Conservation (phyloP, 1,284 basidiomycete species). For the Tylopilus sp. region DNA sequence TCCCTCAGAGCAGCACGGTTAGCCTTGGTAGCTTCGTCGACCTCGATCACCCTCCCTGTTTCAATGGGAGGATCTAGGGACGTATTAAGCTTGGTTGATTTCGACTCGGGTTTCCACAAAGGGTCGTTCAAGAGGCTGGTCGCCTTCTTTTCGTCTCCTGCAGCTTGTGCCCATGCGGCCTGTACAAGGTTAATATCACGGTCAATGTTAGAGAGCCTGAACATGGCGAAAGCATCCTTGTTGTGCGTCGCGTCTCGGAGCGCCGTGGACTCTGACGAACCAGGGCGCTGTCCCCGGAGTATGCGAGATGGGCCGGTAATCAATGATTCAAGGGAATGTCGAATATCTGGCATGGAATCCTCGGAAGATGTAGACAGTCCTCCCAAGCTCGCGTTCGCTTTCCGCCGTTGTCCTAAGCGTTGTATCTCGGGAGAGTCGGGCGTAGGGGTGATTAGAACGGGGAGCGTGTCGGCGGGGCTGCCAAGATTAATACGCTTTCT, state of each 20-base stretch:
- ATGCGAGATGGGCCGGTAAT: slow-evolving; percentile 46
- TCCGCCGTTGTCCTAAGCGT: slow-evolving; percentile 48
- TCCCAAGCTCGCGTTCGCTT: slow-evolving; percentile 37
- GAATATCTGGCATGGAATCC: slow-evolving; percentile 53
- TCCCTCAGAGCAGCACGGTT: slow-evolving; percentile 59
- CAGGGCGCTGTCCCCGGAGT: slow-evolving; percentile 44
- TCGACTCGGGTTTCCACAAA: slow-evolving; percentile 45
- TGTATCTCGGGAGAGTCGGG: slow-evolving; percentile 58
- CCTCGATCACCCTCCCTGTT: slow-evolving; percentile 60
- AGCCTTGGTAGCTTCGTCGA: slow-evolving; percentile 65
- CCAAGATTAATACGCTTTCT: slow-evolving; percentile 63
- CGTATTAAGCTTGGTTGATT: slow-evolving; percentile 15
- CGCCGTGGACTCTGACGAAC: slow-evolving; percentile 28
- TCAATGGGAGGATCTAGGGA: slow-evolving; percentile 37
- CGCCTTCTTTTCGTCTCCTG: slow-evolving; percentile 57
- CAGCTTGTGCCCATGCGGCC: slow-evolving; percentile 61
- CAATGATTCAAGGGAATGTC: slow-evolving; percentile 39
- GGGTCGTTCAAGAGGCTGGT: slow-evolving; percentile 55
- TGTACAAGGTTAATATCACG: slow-evolving; percentile 45
- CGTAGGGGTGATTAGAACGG: slow-evolving; percentile 8
- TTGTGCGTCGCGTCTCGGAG: slow-evolving; percentile 23
- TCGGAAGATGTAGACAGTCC: slow-evolving; percentile 55
- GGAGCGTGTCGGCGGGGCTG: slow-evolving; percentile 37
- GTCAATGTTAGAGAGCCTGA: slow-evolving; percentile 57
- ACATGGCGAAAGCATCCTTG: slow-evolving; percentile 50